Conservation (phyloP, 257 asterid genomes). For the Petrea volubilis region DNA sequence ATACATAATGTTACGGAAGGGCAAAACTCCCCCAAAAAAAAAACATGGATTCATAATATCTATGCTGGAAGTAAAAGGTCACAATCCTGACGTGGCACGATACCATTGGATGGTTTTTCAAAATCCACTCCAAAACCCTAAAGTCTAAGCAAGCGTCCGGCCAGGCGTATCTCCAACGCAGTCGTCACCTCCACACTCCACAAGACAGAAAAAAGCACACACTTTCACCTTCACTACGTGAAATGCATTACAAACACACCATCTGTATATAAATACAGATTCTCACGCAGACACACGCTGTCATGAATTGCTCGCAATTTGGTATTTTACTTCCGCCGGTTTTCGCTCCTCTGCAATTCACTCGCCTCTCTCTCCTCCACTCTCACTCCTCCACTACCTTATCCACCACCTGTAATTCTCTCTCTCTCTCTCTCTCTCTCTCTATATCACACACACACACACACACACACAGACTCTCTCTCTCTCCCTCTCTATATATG, state of each 20-base stretch:
- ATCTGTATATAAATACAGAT: background rate
- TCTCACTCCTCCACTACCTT: slow-evolving; percentile 19
- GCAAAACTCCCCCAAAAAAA: too few species aligned
- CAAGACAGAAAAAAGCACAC: background rate
- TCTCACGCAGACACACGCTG: background rate
- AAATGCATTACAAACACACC: background rate
- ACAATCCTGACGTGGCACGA: background rate
- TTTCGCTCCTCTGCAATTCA: slow-evolving; percentile 37
- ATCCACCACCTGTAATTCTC: slow-evolving; percentile 32
- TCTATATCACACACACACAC: too few species aligned
- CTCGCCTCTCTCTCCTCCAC: slow-evolving; percentile 34
- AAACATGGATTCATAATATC: too few species aligned
- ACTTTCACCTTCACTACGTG: slow-evolving; percentile 2
- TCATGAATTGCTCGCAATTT: slow-evolving; percentile 37
- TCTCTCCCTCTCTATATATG: too few species aligned
- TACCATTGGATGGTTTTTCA: background rate
- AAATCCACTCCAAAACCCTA: slow-evolving; percentile 12
- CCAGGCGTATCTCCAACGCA: slow-evolving; percentile 3
- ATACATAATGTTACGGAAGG: too few species aligned
- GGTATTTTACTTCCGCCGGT: slow-evolving; percentile 29
- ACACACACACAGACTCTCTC: too few species aligned
- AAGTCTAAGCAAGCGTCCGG: background rate
- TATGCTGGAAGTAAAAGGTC: background rate
- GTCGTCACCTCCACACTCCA: background rate
- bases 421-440: background rate